A percentile compares a stretch with the other conserved stretches of the same genome.
These are phyloP conservation scores for Cercospora sesami DNA, from an alignment of 2,329 filamentous ascomycete genomes.

Conservation along the genomic window DNA sequence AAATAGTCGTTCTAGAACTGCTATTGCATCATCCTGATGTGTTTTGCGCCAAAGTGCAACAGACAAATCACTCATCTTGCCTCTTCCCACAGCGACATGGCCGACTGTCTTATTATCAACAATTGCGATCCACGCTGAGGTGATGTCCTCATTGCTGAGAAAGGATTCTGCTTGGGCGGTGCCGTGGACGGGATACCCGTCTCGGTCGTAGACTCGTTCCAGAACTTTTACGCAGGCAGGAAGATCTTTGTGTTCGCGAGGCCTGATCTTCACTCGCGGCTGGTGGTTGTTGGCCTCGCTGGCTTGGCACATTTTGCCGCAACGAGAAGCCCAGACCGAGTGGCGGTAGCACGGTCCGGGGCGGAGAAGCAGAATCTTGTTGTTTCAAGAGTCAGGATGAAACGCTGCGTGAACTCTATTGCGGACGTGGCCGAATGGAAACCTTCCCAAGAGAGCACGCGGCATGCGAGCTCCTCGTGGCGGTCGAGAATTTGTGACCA, in stretches of 20 bases:
- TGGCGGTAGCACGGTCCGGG: background rate
- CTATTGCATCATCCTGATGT: constrained; percentile 19
- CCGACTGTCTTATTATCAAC: constrained; percentile 26
- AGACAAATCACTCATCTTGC: constrained; percentile 24
- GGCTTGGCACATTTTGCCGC: constrained; percentile 8
- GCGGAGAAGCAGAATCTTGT: background rate
- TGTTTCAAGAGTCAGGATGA: constrained; percentile 1
- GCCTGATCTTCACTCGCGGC: constrained; percentile 8
- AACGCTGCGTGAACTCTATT: background rate
- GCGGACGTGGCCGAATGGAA: background rate
- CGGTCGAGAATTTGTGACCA: background rate
- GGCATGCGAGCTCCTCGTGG: background rate
- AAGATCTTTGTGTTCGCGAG: constrained; percentile 28
- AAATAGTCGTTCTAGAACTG: constrained; percentile 33
- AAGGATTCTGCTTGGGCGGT: constrained; percentile 23
- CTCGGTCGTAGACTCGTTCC: constrained; percentile 24
- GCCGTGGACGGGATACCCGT: constrained; percentile 35
- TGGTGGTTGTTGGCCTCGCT: background rate
- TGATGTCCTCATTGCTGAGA: constrained; percentile 13
- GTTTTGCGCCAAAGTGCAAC: constrained; percentile 22
- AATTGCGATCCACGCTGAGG: constrained; percentile 31
- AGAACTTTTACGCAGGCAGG: constrained; percentile 28
- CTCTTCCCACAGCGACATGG: constrained; percentile 21
- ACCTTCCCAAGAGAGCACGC: background rate
- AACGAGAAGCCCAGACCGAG: background rate